Conservation (phyloP, 495 filamentous ascomycete species). For the Xylaria bambusicola region DNA sequence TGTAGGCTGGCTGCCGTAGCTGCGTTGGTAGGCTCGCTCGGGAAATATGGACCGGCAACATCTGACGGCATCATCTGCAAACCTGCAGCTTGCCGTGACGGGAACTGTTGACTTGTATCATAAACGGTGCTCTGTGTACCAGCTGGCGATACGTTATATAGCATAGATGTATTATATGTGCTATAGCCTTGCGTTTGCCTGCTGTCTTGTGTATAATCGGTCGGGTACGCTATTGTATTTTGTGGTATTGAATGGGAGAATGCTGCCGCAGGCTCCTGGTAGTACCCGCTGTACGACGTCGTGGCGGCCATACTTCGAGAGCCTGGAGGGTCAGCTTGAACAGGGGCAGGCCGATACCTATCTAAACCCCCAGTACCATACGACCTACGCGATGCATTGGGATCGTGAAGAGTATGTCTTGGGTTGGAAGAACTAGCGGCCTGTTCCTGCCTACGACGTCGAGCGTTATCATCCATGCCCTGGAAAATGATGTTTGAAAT, state of each 20-base stretch:
- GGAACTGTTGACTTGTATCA: constrained; percentile 77
- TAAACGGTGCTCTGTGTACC: constrained; percentile 68
- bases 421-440: constrained; percentile 47
- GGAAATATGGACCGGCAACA: constrained; percentile 74
- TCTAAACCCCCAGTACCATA: constrained; percentile 39
- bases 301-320: constrained; percentile 46
- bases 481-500: constrained; percentile 44
- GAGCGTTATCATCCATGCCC: constrained; percentile 73
- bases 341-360: constrained; percentile 49
- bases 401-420: constrained; percentile 46
- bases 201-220: constrained; percentile 55
- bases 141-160: constrained; percentile 79
- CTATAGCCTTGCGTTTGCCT: constrained; percentile 50
- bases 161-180: constrained; percentile 60
- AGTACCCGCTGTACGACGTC: constrained; percentile 57
- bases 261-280: constrained; percentile 51
- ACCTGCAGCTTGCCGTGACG: constrained; percentile 75
- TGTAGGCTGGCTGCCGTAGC: constrained; percentile 54
- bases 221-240: constrained; percentile 54
- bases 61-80: constrained; percentile 75
- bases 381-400: constrained; percentile 43
- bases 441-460: constrained; percentile 69
- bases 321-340: constrained; percentile 46
- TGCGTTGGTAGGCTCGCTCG: constrained; percentile 66
- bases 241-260: constrained; percentile 54